phyloP scores from a whole-genome alignment of 2,329 filamentous ascomycete species.

The Rhexocercosporidium sp. region DNA sequence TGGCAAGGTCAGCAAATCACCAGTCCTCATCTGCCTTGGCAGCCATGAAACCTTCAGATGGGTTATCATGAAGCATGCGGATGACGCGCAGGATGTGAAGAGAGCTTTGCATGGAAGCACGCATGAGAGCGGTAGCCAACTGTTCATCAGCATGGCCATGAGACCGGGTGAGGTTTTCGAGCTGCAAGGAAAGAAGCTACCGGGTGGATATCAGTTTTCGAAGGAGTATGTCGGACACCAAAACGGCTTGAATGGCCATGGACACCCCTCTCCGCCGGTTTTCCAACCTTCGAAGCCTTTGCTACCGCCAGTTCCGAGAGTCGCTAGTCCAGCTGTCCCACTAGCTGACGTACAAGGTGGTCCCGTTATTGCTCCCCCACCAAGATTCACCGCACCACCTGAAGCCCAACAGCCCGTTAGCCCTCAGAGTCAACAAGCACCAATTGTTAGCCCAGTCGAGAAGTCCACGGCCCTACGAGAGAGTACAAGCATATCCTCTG shows the following conservation, averaged over 20 bases:
- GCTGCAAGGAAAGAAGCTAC: not conserved
- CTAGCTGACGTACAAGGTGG: not conserved
- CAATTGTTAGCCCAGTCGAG: not conserved
- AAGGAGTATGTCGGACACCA: not conserved
- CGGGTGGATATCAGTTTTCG: not conserved
- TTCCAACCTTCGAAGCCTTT: not conserved
- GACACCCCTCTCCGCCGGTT: conserved; percentile 10
- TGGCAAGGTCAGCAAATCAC: conserved; percentile 27
- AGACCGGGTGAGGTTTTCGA: conserved; percentile 1
- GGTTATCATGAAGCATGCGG: conserved; percentile 31
- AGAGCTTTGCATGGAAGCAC: conserved; percentile 23
- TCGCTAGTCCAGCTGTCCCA: not conserved
- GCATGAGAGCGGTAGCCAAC: not conserved
- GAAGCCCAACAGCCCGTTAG: not conserved
- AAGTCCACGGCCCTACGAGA: not conserved
- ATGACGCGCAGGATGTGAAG: conserved; percentile 26
- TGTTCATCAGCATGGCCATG: conserved; percentile 18
- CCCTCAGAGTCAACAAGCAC: not conserved
- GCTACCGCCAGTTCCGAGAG: conserved; percentile 9
- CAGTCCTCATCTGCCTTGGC: conserved; percentile 28
- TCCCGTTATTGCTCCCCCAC: not conserved
- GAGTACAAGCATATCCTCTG: not conserved
- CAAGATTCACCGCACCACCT: not conserved
- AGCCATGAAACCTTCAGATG: conserved; percentile 34
- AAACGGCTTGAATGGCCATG: not conserved